Evolutionary conservation across 805 yeast species (phyloP).

Genomic region (Scheffersomyces lignosus): DNA sequence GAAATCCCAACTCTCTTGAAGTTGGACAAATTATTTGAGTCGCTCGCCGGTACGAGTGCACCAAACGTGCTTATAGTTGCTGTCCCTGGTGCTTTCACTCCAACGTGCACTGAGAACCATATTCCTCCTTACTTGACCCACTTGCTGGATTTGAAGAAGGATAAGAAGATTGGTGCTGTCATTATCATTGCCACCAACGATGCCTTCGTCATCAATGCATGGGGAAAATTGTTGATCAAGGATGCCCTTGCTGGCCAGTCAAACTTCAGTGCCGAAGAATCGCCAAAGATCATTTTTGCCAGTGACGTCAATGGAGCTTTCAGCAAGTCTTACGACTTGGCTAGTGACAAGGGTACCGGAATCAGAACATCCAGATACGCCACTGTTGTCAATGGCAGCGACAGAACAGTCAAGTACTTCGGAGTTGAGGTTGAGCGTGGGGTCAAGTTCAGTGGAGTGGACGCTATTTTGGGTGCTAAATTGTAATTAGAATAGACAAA

Average conservation of each 20-base stretch:
- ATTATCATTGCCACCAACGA: constrained; percentile 42
- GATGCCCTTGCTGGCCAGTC: constrained; percentile 13
- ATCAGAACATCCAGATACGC: constrained; percentile 43
- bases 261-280: constrained; percentile 7
- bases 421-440: constrained; percentile 34
- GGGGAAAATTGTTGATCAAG: constrained; percentile 43
- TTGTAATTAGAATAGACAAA: constrained; percentile 17
- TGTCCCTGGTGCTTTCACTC: constrained; percentile 47
- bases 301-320: constrained; percentile 40
- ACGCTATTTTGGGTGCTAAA: constrained; percentile 37
- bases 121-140: constrained; percentile 38
- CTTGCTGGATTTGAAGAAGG: constrained; percentile 27
- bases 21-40: constrained; percentile 30
- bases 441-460: constrained; percentile 37
- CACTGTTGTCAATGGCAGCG: constrained; percentile 27
- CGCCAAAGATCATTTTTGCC: constrained; percentile 36
- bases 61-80: constrained; percentile 34
- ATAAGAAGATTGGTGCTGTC: constrained; percentile 30
- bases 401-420: constrained; percentile 30
- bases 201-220: constrained; percentile 43
- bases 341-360: constrained; percentile 37
- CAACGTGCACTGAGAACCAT: constrained; percentile 47
- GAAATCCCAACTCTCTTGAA: constrained; percentile 33
- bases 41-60: constrained; percentile 15
- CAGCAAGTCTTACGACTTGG: constrained; percentile 27